phyloP scores from a whole-genome alignment of 2,329 filamentous ascomycete genomes.

The Ceratocystis papillata region DNA sequence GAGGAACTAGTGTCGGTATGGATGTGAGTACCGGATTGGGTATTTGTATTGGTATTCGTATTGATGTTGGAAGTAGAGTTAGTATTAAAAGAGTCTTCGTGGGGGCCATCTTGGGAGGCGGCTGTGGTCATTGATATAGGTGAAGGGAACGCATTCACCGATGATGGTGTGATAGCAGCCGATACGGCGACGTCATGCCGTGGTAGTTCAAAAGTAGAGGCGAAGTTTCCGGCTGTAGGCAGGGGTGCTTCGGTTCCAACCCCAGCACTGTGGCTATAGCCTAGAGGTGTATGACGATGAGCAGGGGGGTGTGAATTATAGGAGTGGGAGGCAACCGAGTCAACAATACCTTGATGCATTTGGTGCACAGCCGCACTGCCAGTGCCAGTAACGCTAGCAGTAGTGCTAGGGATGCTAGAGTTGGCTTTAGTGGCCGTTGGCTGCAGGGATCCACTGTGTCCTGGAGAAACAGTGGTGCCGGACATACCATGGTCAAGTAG shows the following conservation, averaged over 20 bases:
- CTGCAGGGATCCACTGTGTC: constrained; percentile 16
- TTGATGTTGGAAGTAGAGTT: background rate
- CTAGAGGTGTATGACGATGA: background rate
- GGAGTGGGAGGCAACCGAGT: constrained; percentile 15
- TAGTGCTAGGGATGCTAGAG: background rate
- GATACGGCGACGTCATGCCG: constrained; percentile 21
- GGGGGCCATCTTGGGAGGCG: constrained; percentile 15
- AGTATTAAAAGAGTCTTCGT: constrained; percentile 1
- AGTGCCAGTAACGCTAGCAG: background rate
- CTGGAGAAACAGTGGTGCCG: constrained; percentile 11
- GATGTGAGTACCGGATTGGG: too few relatives aligned
- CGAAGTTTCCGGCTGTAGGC: constrained; percentile 5
- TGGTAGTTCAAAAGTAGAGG: constrained; percentile 8
- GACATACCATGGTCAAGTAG: background rate
- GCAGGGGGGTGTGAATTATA: constrained; percentile 1
- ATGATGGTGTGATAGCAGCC: constrained; percentile 13
- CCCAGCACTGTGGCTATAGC: constrained; percentile 1
- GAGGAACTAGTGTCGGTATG: background rate
- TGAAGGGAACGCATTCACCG: constrained; percentile 18
- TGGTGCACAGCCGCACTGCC: constrained; percentile 14
- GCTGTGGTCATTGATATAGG: constrained; percentile 23
- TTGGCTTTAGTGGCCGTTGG: background rate
- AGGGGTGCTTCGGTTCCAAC: constrained; percentile 11
- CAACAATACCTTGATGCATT: constrained; percentile 2
- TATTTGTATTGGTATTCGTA: too few relatives aligned